Percentiles rank a stretch among this genome's conserved stretches.
Evolutionary conservation across 768 basidiomycete species (phyloP).

Genomic region (Crassisporium funariophilum): DNA sequence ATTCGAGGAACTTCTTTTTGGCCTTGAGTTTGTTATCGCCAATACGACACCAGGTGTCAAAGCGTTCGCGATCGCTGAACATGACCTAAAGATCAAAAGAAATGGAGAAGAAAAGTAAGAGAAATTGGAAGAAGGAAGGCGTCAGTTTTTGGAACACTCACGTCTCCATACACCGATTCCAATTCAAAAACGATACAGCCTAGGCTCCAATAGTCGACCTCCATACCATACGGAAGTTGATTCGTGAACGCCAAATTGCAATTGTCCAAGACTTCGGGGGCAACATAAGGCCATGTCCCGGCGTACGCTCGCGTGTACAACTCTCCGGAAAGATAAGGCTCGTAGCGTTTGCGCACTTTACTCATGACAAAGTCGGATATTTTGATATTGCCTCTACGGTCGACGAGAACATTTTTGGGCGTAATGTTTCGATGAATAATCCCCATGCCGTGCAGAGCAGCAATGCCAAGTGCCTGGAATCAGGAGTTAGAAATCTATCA

Average conservation of each 20-base stretch:
- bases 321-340: not conserved
- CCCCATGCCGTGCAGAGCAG: not conserved
- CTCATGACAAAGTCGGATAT: not conserved
- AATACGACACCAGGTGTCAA: not conserved
- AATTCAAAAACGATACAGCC: constrained; percentile 1
- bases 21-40: not conserved
- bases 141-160: no score
- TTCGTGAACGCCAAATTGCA: not conserved
- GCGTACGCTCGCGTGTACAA: not conserved
- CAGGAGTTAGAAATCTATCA: not conserved
- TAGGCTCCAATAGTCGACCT: constrained; percentile 1
- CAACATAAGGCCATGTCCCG: not conserved
- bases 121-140: not conserved
- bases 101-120: not conserved
- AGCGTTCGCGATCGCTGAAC: not conserved
- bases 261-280: not conserved
- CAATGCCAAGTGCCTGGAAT: not conserved
- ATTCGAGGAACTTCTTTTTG: not conserved
- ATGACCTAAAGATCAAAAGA: not conserved
- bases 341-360: not conserved
- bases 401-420: constrained; percentile 8
- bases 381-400: constrained; percentile 1
- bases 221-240: not conserved
- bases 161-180: not conserved
- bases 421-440: constrained; percentile 6